Evolutionary conservation across 164 flowering plant genomes (phyloP).

Genomic region (Umbilicus rupestris): DNA sequence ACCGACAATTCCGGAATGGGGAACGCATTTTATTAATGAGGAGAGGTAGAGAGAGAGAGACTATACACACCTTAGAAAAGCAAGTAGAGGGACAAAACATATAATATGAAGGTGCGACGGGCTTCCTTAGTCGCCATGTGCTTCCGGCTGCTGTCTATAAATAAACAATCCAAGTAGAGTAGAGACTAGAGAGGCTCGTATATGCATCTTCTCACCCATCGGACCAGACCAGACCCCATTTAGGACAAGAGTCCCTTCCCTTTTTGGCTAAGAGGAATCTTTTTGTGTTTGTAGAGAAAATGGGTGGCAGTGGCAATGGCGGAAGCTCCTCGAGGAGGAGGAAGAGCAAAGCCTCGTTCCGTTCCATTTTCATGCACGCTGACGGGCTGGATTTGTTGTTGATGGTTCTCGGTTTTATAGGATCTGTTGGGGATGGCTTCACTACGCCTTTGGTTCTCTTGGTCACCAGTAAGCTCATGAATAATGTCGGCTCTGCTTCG

Average conservation of each 20-base stretch:
- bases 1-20: no score
- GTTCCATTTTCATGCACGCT: constrained; percentile 55
- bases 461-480: constrained; percentile 40
- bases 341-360: constrained; percentile 19
- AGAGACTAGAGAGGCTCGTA: no score
- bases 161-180: background rate
- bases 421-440: constrained; percentile 50
- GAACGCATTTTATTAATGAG: no score
- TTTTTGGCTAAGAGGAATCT: no score
- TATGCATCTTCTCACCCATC: background rate
- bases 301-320: background rate
- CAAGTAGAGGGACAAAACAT: no score
- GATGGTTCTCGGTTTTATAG: constrained; percentile 48
- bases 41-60: no score
- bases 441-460: constrained; percentile 33
- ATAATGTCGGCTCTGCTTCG: constrained; percentile 32
- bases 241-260: background rate
- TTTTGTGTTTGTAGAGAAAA: background rate
- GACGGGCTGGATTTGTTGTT: constrained; percentile 31
- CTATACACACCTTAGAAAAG: no score
- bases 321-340: constrained; percentile 7
- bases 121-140: background rate
- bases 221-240: no score
- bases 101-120: background rate
- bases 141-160: background rate